Evolutionary conservation across 164 flowering plant genomes (phyloP).

Genomic region (Kingdonia uniflora): DNA sequence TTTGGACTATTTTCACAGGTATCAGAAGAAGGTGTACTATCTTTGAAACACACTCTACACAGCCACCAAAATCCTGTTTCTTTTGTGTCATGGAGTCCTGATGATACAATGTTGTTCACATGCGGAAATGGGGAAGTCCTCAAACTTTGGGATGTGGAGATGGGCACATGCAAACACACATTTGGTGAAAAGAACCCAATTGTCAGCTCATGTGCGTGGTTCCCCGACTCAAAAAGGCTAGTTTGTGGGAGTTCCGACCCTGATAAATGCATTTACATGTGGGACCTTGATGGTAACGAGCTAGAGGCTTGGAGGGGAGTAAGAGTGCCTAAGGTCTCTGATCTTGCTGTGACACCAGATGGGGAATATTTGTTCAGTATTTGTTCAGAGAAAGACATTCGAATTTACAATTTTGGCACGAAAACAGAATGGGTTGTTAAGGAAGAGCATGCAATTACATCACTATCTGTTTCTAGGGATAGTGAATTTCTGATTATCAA

Average conservation of each 20-base stretch:
- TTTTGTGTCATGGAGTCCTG: slow-evolving; percentile 90
- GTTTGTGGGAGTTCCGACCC: slow-evolving; percentile 79
- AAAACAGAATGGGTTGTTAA: slow-evolving; percentile 49
- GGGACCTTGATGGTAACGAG: slow-evolving; percentile 79
- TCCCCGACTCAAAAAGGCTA: slow-evolving; percentile 66
- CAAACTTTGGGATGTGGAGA: slow-evolving; percentile 84
- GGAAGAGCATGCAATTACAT: slow-evolving; percentile 70
- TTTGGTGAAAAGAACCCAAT: slow-evolving; percentile 52
- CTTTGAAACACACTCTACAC: slow-evolving; percentile 37
- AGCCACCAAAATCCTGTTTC: slow-evolving; percentile 78
- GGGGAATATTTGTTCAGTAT: slow-evolving; percentile 60
- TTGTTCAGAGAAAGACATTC: slow-evolving; percentile 60
- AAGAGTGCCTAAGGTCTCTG: slow-evolving; percentile 71
- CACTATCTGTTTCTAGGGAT: slow-evolving; percentile 69
- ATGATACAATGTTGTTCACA: slow-evolving; percentile 77
- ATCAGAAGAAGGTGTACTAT: slow-evolving; percentile 37
- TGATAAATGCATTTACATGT: slow-evolving; percentile 71
- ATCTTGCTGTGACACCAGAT: slow-evolving; percentile 75
- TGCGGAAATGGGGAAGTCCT: slow-evolving; percentile 82
- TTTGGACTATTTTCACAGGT: slow-evolving; percentile 28
- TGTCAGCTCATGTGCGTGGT: slow-evolving; percentile 93
- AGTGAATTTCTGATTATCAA: slow-evolving; percentile 55
- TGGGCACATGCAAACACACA: slow-evolving; percentile 69
- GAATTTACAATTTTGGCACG: slow-evolving; percentile 43
- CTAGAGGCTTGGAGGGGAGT: slow-evolving; percentile 67